Conservation (phyloP, 2,329 filamentous ascomycete species). For the Pleoardoris graminearum region DNA sequence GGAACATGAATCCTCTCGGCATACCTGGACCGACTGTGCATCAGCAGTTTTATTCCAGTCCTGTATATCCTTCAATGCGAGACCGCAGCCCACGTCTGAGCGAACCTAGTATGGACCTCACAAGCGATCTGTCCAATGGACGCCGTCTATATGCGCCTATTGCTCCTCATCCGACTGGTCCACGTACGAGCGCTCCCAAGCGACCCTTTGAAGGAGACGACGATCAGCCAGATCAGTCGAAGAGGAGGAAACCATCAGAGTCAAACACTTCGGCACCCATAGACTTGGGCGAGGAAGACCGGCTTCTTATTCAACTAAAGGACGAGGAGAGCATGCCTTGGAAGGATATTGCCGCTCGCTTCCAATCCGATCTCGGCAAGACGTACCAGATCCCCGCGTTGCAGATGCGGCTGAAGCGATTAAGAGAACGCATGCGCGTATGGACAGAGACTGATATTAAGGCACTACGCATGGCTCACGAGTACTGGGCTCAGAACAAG, state of each 20-base stretch:
- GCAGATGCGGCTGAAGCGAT: conserved; percentile 59
- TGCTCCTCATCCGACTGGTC: conserved; percentile 47
- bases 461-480: conserved; percentile 54
- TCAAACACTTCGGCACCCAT: conserved; percentile 37
- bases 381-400: conserved; percentile 56
- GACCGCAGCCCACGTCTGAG: conserved; percentile 40
- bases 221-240: conserved; percentile 30
- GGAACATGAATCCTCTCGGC: conserved; percentile 48
- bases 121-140: conserved; percentile 44
- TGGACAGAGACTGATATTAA: conserved; percentile 57
- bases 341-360: conserved; percentile 58
- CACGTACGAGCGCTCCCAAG: conserved; percentile 40
- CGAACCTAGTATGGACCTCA: conserved; percentile 35
- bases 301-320: conserved; percentile 54
- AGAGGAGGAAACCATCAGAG: conserved; percentile 49
- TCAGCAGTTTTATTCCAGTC: conserved; percentile 30
- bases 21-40: conserved; percentile 39
- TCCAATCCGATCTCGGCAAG: conserved; percentile 54
- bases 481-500: conserved; percentile 58
- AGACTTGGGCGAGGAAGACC: conserved; percentile 56
- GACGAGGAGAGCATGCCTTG: conserved; percentile 57
- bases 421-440: conserved; percentile 54
- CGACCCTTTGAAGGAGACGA: conserved; percentile 47
- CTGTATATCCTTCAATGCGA: conserved; percentile 33
- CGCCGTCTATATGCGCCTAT: conserved; percentile 50